phyloP scores from a whole-genome alignment of 2,329 filamentous ascomycete species.

The Fusarium nelsonii region DNA sequence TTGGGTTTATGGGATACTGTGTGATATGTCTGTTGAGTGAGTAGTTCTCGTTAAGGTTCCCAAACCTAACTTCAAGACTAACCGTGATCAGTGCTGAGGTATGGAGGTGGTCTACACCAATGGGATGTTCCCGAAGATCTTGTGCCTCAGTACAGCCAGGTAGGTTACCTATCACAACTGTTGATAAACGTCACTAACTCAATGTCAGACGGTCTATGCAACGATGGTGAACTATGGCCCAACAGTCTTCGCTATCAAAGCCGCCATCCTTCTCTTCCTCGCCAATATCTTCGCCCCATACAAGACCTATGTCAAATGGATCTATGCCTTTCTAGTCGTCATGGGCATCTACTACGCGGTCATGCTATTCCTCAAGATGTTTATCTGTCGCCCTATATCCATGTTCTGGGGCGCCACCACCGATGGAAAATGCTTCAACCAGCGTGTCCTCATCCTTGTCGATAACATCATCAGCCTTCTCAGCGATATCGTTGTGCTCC shows the following conservation, averaged over 20 bases:
- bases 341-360: constrained; percentile 27
- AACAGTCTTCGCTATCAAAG: constrained; percentile 34
- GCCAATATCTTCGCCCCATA: constrained; percentile 24
- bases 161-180: background rate
- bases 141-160: constrained; percentile 21
- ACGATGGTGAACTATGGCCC: constrained; percentile 36
- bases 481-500: constrained; percentile 24
- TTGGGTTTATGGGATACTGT: constrained; percentile 34
- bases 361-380: constrained; percentile 30
- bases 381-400: constrained; percentile 28
- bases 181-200: rapidly evolving
- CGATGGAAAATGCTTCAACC: constrained; percentile 31
- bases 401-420: constrained; percentile 27
- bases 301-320: constrained; percentile 36
- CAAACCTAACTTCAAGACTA: background rate
- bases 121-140: constrained; percentile 32
- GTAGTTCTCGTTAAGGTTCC: rapidly evolving
- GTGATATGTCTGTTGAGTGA: constrained; percentile 25
- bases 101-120: constrained; percentile 28
- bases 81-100: background rate
- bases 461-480: constrained; percentile 37
- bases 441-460: constrained; percentile 18
- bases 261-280: constrained; percentile 29
- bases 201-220: constrained; percentile 21
- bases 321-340: constrained; percentile 16